A percentile compares a stretch with the other conserved stretches of the same genome.
phyloP scores from a whole-genome alignment of 148 eudicot species.

The Silene conica region DNA sequence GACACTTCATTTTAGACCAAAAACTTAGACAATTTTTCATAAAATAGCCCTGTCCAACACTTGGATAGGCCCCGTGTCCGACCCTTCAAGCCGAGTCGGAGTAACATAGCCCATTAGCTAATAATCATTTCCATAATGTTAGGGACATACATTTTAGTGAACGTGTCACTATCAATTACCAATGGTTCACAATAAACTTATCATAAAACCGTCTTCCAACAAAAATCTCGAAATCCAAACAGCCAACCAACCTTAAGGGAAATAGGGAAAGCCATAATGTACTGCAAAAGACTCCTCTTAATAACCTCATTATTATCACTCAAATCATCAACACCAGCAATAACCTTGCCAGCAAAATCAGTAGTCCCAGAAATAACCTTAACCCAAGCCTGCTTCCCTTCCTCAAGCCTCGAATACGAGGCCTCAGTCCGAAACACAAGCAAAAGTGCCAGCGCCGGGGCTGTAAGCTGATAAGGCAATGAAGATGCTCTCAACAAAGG shows the following conservation, averaged over 20 bases:
- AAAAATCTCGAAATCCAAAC: background rate
- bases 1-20: too few species aligned
- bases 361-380: slow-evolving; percentile 60
- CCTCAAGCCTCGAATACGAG: slow-evolving; percentile 86
- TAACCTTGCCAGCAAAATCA: slow-evolving; percentile 79
- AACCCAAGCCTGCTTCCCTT: slow-evolving; percentile 94
- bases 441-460: slow-evolving; percentile 86
- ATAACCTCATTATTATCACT: slow-evolving; percentile 44
- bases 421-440: slow-evolving; percentile 96
- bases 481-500: slow-evolving; percentile 77
- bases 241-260: slow-evolving; percentile 72
- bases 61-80: too few species aligned
- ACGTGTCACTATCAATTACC: too few species aligned
- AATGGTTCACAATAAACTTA: too few species aligned
- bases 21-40: too few species aligned
- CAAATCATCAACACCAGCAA: slow-evolving; percentile 57
- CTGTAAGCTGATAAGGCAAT: slow-evolving; percentile 91
- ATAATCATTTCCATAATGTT: too few species aligned
- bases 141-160: too few species aligned
- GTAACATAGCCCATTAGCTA: too few species aligned
- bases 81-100: too few species aligned
- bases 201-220: too few species aligned
- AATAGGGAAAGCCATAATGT: slow-evolving; percentile 84
- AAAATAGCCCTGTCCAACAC: too few species aligned
- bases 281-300: slow-evolving; percentile 82